Evolutionary conservation across 1,139 yeast genomes (phyloP), one percentile per base, ranked within the genome.

Genomic region (Schwanniomyces etchellsii): DNA sequence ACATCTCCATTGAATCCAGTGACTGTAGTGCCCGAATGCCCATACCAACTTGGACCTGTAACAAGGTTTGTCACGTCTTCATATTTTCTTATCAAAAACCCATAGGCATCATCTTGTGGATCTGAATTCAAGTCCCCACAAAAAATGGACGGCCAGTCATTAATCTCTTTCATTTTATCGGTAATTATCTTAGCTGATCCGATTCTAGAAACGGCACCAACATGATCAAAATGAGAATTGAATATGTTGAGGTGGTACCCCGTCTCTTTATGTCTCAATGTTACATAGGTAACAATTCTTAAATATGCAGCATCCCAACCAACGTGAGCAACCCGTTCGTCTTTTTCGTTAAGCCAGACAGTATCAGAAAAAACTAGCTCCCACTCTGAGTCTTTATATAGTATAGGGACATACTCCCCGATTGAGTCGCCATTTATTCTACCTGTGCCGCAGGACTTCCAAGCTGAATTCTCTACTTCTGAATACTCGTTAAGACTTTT

Each of bases 231-330:
- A 39, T 70, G 76, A 3, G 76, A 69, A 42, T 65, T 65, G 47
- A 61, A 62, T 11, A 66, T 57, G 32, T 66, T 66, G 33, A 59
- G 34, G 30, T 48, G 45, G 28, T 56, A 54, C 3, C 44, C 48
- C 1, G 60, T 48, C 1, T 35, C 34, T 24, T 37, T 45, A 34
- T 56, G 59, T 42, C 50, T 55, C 31, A 66, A 53, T n/a, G 67
- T 62, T 3, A 57, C 70, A 52, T 58, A 63, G 4, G 75, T 61
- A 17, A 60, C 64, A 16, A 74, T 68, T 30, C 80, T 54, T 7
- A 60, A 52, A 36, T 64, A 61, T 23, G 60, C 63, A 4, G 80
- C 80, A 45, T 74, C 80, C 80, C 80, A 74, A 3, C 80, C 80
- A 32, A 50, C 48, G 11, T 43, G 27, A 2, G 64, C 52, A 33